These are phyloP conservation scores for Hygrophoropsis aurantiaca DNA, from an alignment of 768 basidiomycete species.

Conservation along the genomic window DNA sequence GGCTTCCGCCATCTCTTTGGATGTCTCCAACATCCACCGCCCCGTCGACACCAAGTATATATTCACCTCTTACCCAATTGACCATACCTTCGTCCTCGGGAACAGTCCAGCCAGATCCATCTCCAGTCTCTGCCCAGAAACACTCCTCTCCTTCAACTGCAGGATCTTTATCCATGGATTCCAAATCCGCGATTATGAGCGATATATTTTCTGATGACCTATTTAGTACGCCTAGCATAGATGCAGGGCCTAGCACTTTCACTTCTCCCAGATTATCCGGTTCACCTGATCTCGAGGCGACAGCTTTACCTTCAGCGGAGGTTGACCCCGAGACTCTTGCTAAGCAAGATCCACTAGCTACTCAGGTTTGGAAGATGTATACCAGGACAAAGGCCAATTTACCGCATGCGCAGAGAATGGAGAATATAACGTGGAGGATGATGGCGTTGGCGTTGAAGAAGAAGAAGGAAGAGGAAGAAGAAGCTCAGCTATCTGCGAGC, in stretches of 20 bases:
- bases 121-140: conserved; percentile 34
- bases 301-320: conserved; percentile 39
- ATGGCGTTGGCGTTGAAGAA: conserved; percentile 94
- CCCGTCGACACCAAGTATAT: conserved; percentile 41
- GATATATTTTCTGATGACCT: conserved; percentile 74
- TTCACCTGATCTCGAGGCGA: conserved; percentile 63
- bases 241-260: conserved; percentile 48
- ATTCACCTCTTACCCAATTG: conserved; percentile 38
- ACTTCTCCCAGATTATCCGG: conserved; percentile 67
- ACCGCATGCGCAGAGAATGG: conserved; percentile 94
- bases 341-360: conserved; percentile 86
- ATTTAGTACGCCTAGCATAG: conserved; percentile 37
- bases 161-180: conserved; percentile 45
- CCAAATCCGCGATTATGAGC: conserved; percentile 63
- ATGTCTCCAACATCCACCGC: conserved; percentile 70
- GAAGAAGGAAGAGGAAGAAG: conserved; percentile 74
- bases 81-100: conserved; percentile 34
- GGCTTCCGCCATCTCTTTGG: conserved; percentile 78
- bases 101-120: conserved; percentile 27
- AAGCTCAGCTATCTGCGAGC: conserved; percentile 13
- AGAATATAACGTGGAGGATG: conserved; percentile 98
- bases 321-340: conserved; percentile 66
- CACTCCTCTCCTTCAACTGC: conserved; percentile 43
- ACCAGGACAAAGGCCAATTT: conserved; percentile 85
- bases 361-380: conserved; percentile 98